Percentiles rank a stretch among this genome's conserved stretches.
These are phyloP conservation scores for Rhizopogon vinicolor DNA, from an alignment of 768 basidiomycete genomes.

Conservation along the genomic window DNA sequence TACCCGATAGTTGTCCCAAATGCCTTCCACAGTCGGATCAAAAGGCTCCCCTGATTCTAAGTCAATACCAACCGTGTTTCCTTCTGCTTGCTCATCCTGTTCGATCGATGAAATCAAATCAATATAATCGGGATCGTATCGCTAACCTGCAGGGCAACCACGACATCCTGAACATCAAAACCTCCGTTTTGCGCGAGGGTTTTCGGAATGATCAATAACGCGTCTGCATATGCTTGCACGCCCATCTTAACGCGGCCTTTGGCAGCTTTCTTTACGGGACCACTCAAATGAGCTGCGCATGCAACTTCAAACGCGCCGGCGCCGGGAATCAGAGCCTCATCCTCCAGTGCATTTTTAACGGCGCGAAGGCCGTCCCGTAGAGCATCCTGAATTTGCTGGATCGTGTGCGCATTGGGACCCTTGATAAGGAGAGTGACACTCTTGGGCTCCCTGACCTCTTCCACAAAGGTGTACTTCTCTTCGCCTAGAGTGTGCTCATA, in stretches of 20 bases:
- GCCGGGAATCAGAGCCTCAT: constrained; percentile 85
- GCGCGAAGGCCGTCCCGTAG: constrained; percentile 93
- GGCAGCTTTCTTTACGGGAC: constrained; percentile 74
- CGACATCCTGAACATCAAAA: constrained; percentile 93
- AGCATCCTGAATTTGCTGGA: constrained; percentile 96
- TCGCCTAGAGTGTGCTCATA: constrained; percentile 99
- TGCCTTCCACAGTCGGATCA: constrained; percentile 91
- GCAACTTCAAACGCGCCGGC: constrained; percentile 97
- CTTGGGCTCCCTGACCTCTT: constrained; percentile 94
- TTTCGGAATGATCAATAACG: constrained; percentile 91
- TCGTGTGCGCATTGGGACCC: constrained; percentile 95
- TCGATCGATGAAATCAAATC: background rate
- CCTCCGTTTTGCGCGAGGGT: constrained; percentile 95
- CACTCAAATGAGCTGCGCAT: constrained; percentile 79
- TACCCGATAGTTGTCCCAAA: constrained; percentile 99
- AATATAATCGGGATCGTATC: constrained; percentile 5
- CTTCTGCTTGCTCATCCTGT: constrained; percentile 91
- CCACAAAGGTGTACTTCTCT: constrained; percentile 97
- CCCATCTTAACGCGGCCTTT: constrained; percentile 97
- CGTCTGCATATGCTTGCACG: constrained; percentile 95
- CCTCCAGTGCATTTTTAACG: constrained; percentile 96
- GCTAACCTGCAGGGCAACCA: constrained; percentile 83
- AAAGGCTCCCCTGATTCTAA: constrained; percentile 92
- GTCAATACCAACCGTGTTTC: constrained; percentile 89
- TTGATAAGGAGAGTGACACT: constrained; percentile 96